phyloP scores from a whole-genome alignment of 116 monocot species.

The Zostera marina region DNA sequence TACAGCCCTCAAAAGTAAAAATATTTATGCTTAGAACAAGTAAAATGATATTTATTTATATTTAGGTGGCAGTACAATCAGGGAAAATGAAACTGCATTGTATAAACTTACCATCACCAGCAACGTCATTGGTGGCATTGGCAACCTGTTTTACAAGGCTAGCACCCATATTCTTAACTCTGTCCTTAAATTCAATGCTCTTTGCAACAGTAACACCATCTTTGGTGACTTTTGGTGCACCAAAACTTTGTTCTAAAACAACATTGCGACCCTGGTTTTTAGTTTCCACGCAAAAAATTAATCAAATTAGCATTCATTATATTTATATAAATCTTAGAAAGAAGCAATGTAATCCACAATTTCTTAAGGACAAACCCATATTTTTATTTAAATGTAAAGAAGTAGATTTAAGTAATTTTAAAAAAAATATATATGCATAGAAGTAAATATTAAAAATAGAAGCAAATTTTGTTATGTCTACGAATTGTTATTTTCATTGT shows the following conservation, averaged over 20 bases:
- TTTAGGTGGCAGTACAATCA: not conserved
- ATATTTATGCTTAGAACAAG: not conserved
- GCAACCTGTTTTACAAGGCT: conserved; percentile 96
- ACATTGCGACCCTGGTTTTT: conserved; percentile 79
- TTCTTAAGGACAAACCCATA: too few species aligned
- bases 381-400: too few species aligned
- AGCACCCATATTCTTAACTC: conserved; percentile 80
- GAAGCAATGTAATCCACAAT: not conserved
- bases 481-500: too few species aligned
- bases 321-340: not conserved
- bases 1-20: not conserved
- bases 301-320: not conserved
- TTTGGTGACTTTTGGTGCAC: conserved; percentile 93
- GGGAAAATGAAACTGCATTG: not conserved
- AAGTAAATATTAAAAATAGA: too few species aligned
- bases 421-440: too few species aligned
- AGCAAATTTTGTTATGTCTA: too few species aligned
- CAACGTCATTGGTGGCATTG: conserved; percentile 93
- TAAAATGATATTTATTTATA: not conserved
- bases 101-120: conserved; percentile 65
- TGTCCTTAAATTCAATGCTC: conserved; percentile 81
- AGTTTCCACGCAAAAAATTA: not conserved
- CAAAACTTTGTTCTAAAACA: conserved; percentile 87
- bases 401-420: too few species aligned
- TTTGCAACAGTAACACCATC: conserved; percentile 88